These are phyloP conservation scores for Coemansia javaensis DNA, from an alignment of 192 early-diverging fungal species.

Conservation along the genomic window DNA sequence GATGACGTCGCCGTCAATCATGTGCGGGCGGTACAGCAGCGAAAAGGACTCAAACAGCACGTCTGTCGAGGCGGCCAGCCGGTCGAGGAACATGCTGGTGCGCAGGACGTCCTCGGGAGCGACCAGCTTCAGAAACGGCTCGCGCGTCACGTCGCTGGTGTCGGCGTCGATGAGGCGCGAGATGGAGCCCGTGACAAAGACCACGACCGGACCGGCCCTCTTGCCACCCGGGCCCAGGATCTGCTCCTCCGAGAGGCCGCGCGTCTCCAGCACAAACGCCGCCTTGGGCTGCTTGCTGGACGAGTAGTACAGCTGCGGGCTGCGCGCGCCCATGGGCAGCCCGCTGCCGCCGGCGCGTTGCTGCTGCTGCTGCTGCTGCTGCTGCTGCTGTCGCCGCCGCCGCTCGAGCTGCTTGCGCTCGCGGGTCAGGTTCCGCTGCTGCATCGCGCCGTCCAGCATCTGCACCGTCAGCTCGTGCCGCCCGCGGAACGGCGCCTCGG, in stretches of 20 bases:
- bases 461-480: not conserved
- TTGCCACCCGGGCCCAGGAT: constrained; percentile 3
- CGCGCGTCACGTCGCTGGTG: constrained; percentile 17
- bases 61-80: constrained; percentile 17
- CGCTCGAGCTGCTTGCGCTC: constrained; percentile 9
- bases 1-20: constrained; percentile 23
- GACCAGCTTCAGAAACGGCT: constrained; percentile 25
- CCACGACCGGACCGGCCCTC: constrained; percentile 16
- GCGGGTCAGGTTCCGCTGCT: not conserved
- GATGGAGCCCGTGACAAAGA: constrained; percentile 31
- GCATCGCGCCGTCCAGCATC: not conserved
- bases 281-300: not conserved
- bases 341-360: too few species aligned
- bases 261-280: constrained; percentile 19
- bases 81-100: constrained; percentile 24
- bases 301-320: constrained; percentile 22
- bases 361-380: too few species aligned
- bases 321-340: too few species aligned
- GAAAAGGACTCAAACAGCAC: constrained; percentile 29
- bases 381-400: constrained; percentile 2
- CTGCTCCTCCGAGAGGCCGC: not conserved
- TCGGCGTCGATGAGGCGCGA: constrained; percentile 24
- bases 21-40: constrained; percentile 19
- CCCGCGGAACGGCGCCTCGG: not conserved
- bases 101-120: too few species aligned